Conservation (phyloP, 768 basidiomycete genomes). For the Tricholoma terreum region DNA sequence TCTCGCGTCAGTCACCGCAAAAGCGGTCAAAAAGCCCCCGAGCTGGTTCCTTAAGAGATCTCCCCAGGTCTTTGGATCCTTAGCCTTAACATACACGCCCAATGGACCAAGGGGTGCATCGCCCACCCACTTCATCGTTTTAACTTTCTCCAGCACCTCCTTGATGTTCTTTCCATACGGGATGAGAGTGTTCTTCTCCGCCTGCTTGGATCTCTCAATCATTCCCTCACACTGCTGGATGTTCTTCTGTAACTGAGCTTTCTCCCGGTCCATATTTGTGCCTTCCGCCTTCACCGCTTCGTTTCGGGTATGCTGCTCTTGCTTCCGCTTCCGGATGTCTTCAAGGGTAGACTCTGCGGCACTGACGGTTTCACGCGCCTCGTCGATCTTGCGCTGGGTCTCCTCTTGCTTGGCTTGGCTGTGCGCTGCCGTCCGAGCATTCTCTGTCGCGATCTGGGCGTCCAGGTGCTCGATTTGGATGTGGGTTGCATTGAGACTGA, state of each 20-base stretch:
- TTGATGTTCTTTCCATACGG: conserved; percentile 66
- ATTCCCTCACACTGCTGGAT: conserved; percentile 48
- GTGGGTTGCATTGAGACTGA: conserved; percentile 30
- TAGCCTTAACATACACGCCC: conserved; percentile 73
- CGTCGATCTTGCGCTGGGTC: conserved; percentile 47
- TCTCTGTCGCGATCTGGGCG: conserved; percentile 51
- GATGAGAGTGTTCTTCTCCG: conserved; percentile 55
- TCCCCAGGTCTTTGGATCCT: conserved; percentile 62
- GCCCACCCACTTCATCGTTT: conserved; percentile 56
- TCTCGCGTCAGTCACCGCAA: conserved; percentile 67
- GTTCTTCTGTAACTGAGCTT: conserved; percentile 30
- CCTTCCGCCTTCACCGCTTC: conserved; percentile 35
- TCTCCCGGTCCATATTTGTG: conserved; percentile 30
- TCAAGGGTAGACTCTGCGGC: conserved; percentile 34
- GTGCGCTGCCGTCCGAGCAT: conserved; percentile 48
- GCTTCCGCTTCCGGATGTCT: conserved; percentile 31
- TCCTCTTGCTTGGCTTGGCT: conserved; percentile 64
- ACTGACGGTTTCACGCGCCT: conserved; percentile 37
- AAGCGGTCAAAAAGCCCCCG: conserved; percentile 56
- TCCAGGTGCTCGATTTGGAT: conserved; percentile 38
- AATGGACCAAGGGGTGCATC: conserved; percentile 74
- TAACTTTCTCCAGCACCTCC: conserved; percentile 51
- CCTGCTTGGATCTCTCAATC: conserved; percentile 46
- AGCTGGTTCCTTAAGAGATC: conserved; percentile 63
- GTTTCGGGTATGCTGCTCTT: conserved; percentile 25